Evolutionary conservation across 1,284 basidiomycete genomes (phyloP).

Genomic region (Bjerkandera adusta): DNA sequence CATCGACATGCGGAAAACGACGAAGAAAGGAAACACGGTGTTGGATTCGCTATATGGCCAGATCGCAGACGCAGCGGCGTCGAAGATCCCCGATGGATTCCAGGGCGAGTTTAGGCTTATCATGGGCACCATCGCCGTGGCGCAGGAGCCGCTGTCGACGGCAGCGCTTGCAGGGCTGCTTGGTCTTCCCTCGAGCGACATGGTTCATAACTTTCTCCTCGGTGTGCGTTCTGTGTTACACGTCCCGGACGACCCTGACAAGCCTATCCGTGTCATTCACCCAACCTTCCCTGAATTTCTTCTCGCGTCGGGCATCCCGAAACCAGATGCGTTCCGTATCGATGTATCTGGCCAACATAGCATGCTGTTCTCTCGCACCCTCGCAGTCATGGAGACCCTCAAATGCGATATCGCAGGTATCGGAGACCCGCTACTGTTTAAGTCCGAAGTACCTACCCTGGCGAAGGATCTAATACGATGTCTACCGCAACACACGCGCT

Average conservation of each 20-base stretch:
- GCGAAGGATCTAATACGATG: not conserved
- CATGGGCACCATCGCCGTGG: not conserved
- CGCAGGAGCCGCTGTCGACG: not conserved
- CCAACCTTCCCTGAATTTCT: not conserved
- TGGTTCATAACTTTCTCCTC: not conserved
- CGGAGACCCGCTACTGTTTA: not conserved
- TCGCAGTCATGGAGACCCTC: not conserved
- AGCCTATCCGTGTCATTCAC: not conserved
- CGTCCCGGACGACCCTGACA: not conserved
- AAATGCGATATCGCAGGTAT: not conserved
- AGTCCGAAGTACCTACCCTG: not conserved
- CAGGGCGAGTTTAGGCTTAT: not conserved
- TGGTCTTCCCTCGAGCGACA: not conserved
- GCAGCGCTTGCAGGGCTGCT: not conserved
- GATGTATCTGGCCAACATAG: not conserved
- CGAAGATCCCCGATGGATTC: not conserved
- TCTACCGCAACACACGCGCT: not conserved
- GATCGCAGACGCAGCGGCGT: not conserved
- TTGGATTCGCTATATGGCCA: not conserved
- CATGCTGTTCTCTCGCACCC: not conserved
- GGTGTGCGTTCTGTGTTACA: not conserved
- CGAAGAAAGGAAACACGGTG: not conserved
- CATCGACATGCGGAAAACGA: too few relatives aligned
- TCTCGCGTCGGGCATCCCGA: not conserved
- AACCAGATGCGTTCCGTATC: not conserved